Evolutionary conservation across 164 flowering plant genomes (phyloP), one percentile per base, ranked within the genome.

Genomic region (Macadamia tetraphylla): DNA sequence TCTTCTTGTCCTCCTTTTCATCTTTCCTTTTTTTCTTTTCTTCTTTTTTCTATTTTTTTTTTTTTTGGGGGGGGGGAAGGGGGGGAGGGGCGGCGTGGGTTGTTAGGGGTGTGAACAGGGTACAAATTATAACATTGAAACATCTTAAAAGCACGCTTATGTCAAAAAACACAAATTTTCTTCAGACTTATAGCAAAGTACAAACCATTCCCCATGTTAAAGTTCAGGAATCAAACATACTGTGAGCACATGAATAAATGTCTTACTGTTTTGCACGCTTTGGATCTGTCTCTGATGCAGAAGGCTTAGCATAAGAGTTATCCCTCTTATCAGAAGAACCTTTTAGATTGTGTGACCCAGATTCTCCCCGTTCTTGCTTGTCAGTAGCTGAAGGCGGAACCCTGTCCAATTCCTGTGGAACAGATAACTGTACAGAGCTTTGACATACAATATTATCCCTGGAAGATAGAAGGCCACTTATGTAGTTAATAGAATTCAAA

Each of bases 211-310:
- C 23, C 23, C 23, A 35, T 35, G 5, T 35, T 35, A 35, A 35
- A 5, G 40, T 23, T 23, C 3, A 35, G 40, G 5, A 35, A 35
- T 35, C 40, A 35, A 35, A 5, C 40, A 35, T 2, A 35, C 40
- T 35, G 40, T 3, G 51, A 46, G 1, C 51, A 46, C 6, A 53
- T 4, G 15, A 53, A 29, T 42, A 29, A 46, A 13, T 0, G 14
- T 43, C 91, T 63, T 88, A 94, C 97, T 94, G 97, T 72, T 90
- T 91, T 62, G 94, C 86, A 62, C 88, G 91, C 75, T 89, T 94
- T 60, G 88, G 76, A 60, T 91, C 96, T 23, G 82, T 82, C 51
- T 94, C 97, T 42, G 90, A 80, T 56, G 80, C 80, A 67, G 86
- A 73, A 35, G 81, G 68, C 77, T 80, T 86, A 14, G 76, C 73